Evolutionary conservation across 495 filamentous ascomycete species (phyloP).

Genomic region (Penicillium angulare): DNA sequence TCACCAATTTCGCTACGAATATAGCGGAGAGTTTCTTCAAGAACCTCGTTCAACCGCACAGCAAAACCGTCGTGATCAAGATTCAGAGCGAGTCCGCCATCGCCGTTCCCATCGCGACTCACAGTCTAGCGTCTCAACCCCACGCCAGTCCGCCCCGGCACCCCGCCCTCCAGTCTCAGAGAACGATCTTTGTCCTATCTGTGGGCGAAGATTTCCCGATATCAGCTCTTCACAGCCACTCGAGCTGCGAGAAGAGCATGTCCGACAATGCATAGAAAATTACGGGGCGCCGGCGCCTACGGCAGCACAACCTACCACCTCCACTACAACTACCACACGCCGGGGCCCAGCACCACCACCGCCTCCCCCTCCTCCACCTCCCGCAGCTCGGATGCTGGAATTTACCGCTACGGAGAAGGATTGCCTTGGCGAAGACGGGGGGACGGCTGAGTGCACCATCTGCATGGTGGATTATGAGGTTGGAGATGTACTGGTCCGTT

Average conservation of each 20-base stretch:
- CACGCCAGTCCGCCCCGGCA: constrained; percentile 6
- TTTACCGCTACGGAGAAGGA: constrained; percentile 92
- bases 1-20: background rate
- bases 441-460: constrained; percentile 76
- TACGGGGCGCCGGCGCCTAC: constrained; percentile 23
- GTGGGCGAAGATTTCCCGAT: constrained; percentile 71
- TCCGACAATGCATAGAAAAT: constrained; percentile 67
- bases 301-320: constrained; percentile 7
- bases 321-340: background rate
- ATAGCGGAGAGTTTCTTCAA: constrained; percentile 11
- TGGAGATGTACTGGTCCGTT: constrained; percentile 74
- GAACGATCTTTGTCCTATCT: constrained; percentile 90
- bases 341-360: constrained; percentile 14
- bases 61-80: background rate
- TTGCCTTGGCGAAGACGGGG: constrained; percentile 66
- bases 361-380: constrained; percentile 19
- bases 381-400: constrained; percentile 52
- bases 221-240: constrained; percentile 59
- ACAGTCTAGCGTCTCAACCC: background rate
- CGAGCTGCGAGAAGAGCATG: constrained; percentile 68
- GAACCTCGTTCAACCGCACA: constrained; percentile 3
- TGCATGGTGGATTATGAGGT: constrained; percentile 95
- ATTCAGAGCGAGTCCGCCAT: background rate
- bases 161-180: constrained; percentile 54
- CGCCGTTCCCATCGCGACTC: background rate